A percentile compares a stretch with the other conserved stretches of the same genome.
Evolutionary conservation across 331 rosid species (phyloP).

Genomic region (Erythrophleum ivorense): DNA sequence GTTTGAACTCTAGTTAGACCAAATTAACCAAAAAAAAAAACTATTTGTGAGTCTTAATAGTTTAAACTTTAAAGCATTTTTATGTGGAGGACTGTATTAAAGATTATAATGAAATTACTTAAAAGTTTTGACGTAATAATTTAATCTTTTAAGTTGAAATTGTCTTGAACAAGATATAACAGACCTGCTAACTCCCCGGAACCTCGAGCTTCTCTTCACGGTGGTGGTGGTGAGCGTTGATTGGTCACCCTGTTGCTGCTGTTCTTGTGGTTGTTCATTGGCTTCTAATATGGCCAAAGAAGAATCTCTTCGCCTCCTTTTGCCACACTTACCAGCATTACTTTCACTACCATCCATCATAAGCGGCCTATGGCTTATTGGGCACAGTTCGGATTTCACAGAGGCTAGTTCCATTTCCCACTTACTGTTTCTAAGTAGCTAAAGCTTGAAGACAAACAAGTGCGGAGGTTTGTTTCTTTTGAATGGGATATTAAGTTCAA

Average conservation of each 20-base stretch:
- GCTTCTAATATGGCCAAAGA: conserved; percentile 37
- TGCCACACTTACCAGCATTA: conserved; percentile 45
- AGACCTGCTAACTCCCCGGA: conserved; percentile 74
- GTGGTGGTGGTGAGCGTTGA: conserved; percentile 45
- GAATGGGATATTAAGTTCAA: conserved; percentile 32
- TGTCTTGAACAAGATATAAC: not conserved
- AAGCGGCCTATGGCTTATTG: conserved; percentile 20
- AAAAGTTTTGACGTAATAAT: not conserved
- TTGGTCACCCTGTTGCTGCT: conserved; percentile 44
- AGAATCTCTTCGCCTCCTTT: conserved; percentile 54
- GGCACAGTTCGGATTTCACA: conserved; percentile 54
- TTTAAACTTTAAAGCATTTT: no score
- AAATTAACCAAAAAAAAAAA: no score
- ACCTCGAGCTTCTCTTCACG: conserved; percentile 78
- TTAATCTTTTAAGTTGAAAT: not conserved
- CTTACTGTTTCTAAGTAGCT: conserved; percentile 19
- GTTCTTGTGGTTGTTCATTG: conserved; percentile 36
- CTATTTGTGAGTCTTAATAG: no score
- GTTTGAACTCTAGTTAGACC: no score
- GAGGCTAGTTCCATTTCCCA: conserved; percentile 50
- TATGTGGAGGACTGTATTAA: no score
- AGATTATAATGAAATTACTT: no score
- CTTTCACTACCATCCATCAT: conserved; percentile 36
- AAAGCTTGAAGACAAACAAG: conserved; percentile 32
- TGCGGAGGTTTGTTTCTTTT: conserved; percentile 2